Evolutionary conservation across 148 eudicot genomes (phyloP), one percentile per base, ranked within the genome.

Genomic region (Drosera capensis): DNA sequence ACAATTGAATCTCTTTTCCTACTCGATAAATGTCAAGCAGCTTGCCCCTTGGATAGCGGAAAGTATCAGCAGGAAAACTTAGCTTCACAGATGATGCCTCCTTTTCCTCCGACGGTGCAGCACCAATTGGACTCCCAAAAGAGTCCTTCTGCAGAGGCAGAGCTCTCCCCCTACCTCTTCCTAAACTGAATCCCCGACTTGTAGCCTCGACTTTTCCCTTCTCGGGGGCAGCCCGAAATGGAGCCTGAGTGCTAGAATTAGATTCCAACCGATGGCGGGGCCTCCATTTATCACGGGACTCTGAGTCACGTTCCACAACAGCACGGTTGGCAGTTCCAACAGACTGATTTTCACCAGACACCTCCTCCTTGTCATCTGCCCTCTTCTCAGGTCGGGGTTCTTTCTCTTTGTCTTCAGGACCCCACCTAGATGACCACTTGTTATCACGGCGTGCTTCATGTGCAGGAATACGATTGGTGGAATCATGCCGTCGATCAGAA

Each of bases 281-380:
- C 66, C 97, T 80, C 97, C 97, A 90, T 75, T 90, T 90, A 51
- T 90, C 95, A 59, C 95, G 95, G 24, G 78, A 54, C 37, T 90
- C 93, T 25, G 63, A 35, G 34, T 90, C 96, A 17, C 80, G 81
- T 18, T 78, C 81, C 17, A 74, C 49, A 9, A 51, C 64, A 57
- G 60, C 38, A 43, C 90, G 82, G 23, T 54, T 77, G 63, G 53
- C 67, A 60, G 57, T 62, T 16, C 52, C 56, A 68, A 35, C 56
- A 30, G 75, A 30, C 45, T 72, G 92, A 56, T 34, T 64, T 39
- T 90, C 95, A 26, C 26, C 26, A 21, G 59, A 73, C 66, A 52
- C 35, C 37, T 84, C 97, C 57, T 90, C 97, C 64, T 80, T 90
- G 49, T 84, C 93, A 37, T 90, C 97, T 15, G 53, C 24, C 63